Conservation (phyloP, 1,139 yeast species). For the Nematodospora anomalae region DNA sequence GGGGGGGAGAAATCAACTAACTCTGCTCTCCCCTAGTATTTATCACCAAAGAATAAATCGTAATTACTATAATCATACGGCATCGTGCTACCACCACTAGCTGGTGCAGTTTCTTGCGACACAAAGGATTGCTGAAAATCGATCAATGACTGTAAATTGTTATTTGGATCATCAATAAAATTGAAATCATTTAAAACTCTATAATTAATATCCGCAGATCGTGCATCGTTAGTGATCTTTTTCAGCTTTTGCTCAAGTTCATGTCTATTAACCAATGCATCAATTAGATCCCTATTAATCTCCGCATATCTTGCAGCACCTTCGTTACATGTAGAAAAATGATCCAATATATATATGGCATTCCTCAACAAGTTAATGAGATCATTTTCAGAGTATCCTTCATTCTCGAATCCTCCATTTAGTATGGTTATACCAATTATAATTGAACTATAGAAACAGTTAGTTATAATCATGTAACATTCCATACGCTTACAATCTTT, state of each 20-base stretch:
- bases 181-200: slow-evolving; percentile 16
- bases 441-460: slow-evolving; percentile 19
- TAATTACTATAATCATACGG: slow-evolving; percentile 19
- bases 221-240: slow-evolving; percentile 8
- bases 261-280: slow-evolving; percentile 15
- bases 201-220: slow-evolving; percentile 1
- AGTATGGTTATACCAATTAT: slow-evolving; percentile 20
- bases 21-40: slow-evolving; percentile 14
- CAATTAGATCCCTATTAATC: slow-evolving; percentile 18
- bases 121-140: slow-evolving; percentile 25
- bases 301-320: slow-evolving; percentile 20
- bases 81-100: slow-evolving; percentile 10
- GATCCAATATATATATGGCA: slow-evolving; percentile 17
- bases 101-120: slow-evolving; percentile 19
- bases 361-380: slow-evolving; percentile 16
- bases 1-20: too few species aligned
- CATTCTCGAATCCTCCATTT: slow-evolving; percentile 17
- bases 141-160: slow-evolving; percentile 18
- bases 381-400: slow-evolving; percentile 18
- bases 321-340: slow-evolving; percentile 18
- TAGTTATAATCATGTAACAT: slow-evolving; percentile 19
- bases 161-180: slow-evolving; percentile 18
- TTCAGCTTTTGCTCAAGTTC: slow-evolving; percentile 3
- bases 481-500: slow-evolving; percentile 16
- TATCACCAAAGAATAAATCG: slow-evolving; percentile 18